Evolutionary conservation across 2,329 filamentous ascomycete genomes (phyloP).

Genomic region (Zymoseptoria tritici): DNA sequence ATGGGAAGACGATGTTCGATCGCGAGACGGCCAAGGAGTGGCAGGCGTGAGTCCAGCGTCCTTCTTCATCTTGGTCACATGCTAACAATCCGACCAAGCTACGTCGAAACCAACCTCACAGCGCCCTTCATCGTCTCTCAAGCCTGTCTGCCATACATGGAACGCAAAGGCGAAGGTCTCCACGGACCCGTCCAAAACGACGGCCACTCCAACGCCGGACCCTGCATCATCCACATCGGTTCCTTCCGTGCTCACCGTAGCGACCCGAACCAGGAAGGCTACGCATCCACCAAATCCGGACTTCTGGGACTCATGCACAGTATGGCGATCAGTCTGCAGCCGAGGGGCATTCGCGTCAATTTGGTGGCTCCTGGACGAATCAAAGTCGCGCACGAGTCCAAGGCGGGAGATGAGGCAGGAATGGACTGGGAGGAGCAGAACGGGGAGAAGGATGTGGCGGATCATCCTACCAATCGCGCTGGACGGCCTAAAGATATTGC

Average conservation of each 20-base stretch:
- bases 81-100: constrained; percentile 11
- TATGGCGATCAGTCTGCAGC: constrained; percentile 40
- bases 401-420: constrained; percentile 35
- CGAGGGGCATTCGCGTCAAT: constrained; percentile 39
- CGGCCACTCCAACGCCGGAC: constrained; percentile 13
- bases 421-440: constrained; percentile 35
- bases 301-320: constrained; percentile 42
- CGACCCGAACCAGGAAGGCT: constrained; percentile 44
- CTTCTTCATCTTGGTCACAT: background rate
- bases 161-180: constrained; percentile 8
- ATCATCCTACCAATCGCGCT: constrained; percentile 44
- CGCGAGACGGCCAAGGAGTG: constrained; percentile 30
- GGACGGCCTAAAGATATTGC: constrained; percentile 42
- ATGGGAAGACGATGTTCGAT: constrained; percentile 27
- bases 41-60: constrained; percentile 20
- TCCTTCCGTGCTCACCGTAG: constrained; percentile 43
- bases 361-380: constrained; percentile 46
- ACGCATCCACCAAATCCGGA: constrained; percentile 43
- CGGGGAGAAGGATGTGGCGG: constrained; percentile 36
- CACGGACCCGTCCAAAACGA: constrained; percentile 8
- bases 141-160: constrained; percentile 26
- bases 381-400: constrained; percentile 39
- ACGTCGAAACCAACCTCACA: constrained; percentile 35
- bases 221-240: constrained; percentile 41
- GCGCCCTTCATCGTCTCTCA: constrained; percentile 27